A percentile compares a stretch with the other conserved stretches of the same genome.
These are phyloP conservation scores for Cantharellus cinnabarinus DNA, from an alignment of 768 basidiomycete species.

Conservation along the genomic window DNA sequence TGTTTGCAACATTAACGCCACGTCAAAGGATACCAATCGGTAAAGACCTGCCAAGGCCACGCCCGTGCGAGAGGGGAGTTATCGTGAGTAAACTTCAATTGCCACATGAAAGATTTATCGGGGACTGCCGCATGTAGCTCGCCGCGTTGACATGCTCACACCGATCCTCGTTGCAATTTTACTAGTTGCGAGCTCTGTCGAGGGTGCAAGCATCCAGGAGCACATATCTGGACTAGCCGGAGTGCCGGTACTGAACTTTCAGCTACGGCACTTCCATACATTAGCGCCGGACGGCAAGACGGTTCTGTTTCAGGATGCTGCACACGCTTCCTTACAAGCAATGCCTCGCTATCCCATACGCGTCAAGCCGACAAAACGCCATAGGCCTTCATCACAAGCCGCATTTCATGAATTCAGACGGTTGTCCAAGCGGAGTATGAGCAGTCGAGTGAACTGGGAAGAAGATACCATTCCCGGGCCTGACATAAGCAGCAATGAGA, in stretches of 20 bases:
- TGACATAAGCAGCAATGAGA: conserved; percentile 48
- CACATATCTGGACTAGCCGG: too few species aligned
- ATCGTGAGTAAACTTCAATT: too few species aligned
- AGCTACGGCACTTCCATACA: not conserved
- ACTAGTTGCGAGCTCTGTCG: too few species aligned
- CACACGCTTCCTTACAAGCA: not conserved
- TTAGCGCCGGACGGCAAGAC: not conserved
- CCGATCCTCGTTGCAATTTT: too few species aligned
- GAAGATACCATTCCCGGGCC: conserved; percentile 44
- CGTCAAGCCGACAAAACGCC: not conserved
- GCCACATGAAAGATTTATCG: too few species aligned
- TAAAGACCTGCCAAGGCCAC: too few species aligned
- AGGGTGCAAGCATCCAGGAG: too few species aligned
- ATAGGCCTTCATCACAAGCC: conserved; percentile 3
- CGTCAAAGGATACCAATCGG: too few species aligned
- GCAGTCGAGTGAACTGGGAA: conserved; percentile 33
- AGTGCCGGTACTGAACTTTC: not conserved
- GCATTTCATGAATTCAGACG: conserved; percentile 4
- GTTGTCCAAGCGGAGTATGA: not conserved
- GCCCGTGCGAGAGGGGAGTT: too few species aligned
- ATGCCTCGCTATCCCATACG: not conserved
- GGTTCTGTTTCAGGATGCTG: not conserved
- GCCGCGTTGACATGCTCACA: too few species aligned
- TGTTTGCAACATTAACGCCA: too few species aligned
- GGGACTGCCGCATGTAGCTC: too few species aligned